Base-by-base conservation (phyloP, 306 rosid genomes). In the Acmispon strigosus region DNA sequence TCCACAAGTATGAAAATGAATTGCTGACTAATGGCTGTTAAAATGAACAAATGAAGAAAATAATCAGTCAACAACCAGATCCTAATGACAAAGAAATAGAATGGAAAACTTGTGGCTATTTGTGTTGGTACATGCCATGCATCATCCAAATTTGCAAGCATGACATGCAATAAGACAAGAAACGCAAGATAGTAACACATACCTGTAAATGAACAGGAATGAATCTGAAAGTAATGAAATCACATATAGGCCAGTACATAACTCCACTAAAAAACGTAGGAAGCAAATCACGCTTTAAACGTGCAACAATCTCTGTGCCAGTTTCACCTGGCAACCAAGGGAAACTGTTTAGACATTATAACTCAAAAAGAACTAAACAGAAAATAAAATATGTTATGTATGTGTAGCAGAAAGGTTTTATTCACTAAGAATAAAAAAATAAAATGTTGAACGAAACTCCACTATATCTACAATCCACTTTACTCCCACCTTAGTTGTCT, bases 151-250 rank as follows among this genome's bases (percentile, higher is more conserved):
- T 29, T 66, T 73, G 47, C 77, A 27, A 27, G 37, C 37, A 50
- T 62, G 56, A 10, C 51, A 14, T 51, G 63, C 17, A 6, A 62
- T 50, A 54, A 13, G 73, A 69, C 8, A 39, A 20, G 24, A 70
- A 60, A 55, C 15, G 70, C 34, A 45, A 19, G 74, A 65, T 8
- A 53, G 52, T 8, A 56, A 41, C 27, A 70, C 34, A 42, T 71
- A 94, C 98, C 96, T 94, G 98, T 58, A 94, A 82, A 76, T 94
- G 96, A 65, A 94, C 98, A 42, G 98, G 98, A 42, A 79, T 72
- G 83, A 94, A 94, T 81, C 84, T 81, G 76, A 84, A 94, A 10
- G 96, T 94, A 80, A 94, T 83, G 63, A 94, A 94, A 84, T 94
- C 97, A 32, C 97, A 94, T 3, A 86, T 0, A 60, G 97, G 96